Evolutionary conservation across 805 yeast species (phyloP).

Genomic region (Candida morakotiae): DNA sequence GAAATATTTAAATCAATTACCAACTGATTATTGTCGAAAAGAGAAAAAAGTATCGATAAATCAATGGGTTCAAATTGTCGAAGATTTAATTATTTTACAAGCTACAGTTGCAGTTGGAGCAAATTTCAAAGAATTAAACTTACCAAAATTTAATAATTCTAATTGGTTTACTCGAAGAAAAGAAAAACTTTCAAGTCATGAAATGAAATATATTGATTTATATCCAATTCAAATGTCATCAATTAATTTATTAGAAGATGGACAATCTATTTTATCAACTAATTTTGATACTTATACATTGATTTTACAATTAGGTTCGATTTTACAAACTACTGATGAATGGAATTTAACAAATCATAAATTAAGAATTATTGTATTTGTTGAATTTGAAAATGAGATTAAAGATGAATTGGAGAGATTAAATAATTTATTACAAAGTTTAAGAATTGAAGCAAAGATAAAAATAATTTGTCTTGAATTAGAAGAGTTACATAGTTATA

Average conservation of each 20-base stretch:
- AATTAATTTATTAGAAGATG: conserved; percentile 60
- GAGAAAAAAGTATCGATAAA: conserved; percentile 66
- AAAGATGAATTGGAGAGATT: conserved; percentile 67
- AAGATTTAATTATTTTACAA: conserved; percentile 82
- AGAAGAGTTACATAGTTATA: conserved; percentile 57
- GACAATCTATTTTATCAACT: conserved; percentile 71
- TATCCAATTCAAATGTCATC: conserved; percentile 98
- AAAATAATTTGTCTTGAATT: conserved; percentile 65
- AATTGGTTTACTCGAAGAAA: neutral
- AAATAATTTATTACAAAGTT: conserved; percentile 57
- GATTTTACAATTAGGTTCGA: conserved; percentile 90
- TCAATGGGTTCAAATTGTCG: conserved; percentile 91
- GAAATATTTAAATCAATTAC: conserved; percentile 34
- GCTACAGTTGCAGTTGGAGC: conserved; percentile 93
- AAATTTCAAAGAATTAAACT: conserved; percentile 64
- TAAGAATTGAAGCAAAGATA: conserved; percentile 83
- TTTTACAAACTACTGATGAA: conserved; percentile 84
- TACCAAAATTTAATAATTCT: conserved; percentile 44
- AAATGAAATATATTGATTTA: conserved; percentile 67
- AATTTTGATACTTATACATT: conserved; percentile 95
- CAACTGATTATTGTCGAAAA: conserved; percentile 74
- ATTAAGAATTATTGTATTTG: conserved; percentile 84
- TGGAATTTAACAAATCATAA: conserved; percentile 74
- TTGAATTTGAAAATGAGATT: conserved; percentile 69
- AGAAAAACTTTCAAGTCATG: conserved; percentile 10